Conservation (phyloP, 768 basidiomycete genomes). For the Mrakia hoshinonis region DNA sequence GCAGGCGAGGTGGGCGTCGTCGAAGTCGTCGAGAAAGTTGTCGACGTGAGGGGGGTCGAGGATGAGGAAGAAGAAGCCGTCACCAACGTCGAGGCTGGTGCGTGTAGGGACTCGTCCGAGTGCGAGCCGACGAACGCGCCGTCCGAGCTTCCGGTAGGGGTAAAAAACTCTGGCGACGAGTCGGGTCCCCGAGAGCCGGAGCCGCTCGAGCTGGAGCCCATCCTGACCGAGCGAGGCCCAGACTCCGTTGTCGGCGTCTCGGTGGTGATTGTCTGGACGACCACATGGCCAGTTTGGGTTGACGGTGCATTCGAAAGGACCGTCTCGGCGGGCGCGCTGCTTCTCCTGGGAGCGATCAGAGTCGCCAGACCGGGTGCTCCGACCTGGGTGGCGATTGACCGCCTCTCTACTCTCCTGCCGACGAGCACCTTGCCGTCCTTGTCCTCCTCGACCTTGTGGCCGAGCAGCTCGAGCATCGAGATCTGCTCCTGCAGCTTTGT, state of each 20-base stretch:
- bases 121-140: not conserved
- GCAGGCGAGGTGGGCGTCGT: not conserved
- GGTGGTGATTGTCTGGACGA: too few relatives aligned
- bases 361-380: too few relatives aligned
- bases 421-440: not conserved
- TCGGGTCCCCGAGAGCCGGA: not conserved
- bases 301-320: too few relatives aligned
- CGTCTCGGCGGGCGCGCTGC: too few relatives aligned
- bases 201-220: too few relatives aligned
- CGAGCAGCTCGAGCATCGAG: not conserved
- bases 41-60: not conserved
- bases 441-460: not conserved
- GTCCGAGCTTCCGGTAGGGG: not conserved
- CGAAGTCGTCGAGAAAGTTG: not conserved
- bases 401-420: not conserved
- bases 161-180: not conserved
- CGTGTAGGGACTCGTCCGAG: not conserved
- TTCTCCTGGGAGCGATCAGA: not conserved
- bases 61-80: not conserved
- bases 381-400: not conserved
- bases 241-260: too few relatives aligned
- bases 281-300: too few relatives aligned
- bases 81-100: not conserved
- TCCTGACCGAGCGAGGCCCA: too few relatives aligned
- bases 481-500: constrained; percentile 3